These are phyloP conservation scores for Nicotiana benthamiana DNA, from an alignment of 257 asterid species.

Conservation along the genomic window DNA sequence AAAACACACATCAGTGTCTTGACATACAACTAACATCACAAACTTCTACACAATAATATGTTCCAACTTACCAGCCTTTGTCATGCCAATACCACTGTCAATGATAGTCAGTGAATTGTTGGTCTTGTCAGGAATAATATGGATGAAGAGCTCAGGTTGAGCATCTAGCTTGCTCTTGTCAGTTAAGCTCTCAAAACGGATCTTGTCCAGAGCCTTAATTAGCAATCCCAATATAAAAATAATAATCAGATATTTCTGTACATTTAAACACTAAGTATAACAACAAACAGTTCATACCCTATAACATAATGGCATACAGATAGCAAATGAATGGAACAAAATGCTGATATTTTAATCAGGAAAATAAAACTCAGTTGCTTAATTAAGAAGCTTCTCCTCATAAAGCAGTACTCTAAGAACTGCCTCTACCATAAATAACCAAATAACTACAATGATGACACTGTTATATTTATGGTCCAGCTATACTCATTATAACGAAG, in stretches of 20 bases:
- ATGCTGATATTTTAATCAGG: no score
- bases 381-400: no score
- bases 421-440: not conserved
- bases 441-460: not conserved
- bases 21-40: no score
- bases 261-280: not conserved
- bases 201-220: constrained; percentile 50
- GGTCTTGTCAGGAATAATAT: constrained; percentile 55
- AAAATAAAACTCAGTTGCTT: no score
- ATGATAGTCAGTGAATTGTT: constrained; percentile 43
- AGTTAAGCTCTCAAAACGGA: constrained; percentile 51
- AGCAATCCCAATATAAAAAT: not conserved
- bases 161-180: constrained; percentile 63
- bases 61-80: constrained; percentile 60
- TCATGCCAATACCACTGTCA: constrained; percentile 70
- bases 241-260: not conserved
- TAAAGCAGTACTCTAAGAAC: not conserved
- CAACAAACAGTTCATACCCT: not conserved
- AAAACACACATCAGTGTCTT: no score
- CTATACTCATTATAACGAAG: no score
- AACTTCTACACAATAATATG: no score
- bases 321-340: not conserved
- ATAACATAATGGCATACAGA: not conserved
- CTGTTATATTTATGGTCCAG: no score
- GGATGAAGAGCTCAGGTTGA: constrained; percentile 56